A percentile compares a stretch with the other conserved stretches of the same genome.
Evolutionary conservation across 129 eudicot genomes (phyloP).

Genomic region (Centaurea solstitialis): DNA sequence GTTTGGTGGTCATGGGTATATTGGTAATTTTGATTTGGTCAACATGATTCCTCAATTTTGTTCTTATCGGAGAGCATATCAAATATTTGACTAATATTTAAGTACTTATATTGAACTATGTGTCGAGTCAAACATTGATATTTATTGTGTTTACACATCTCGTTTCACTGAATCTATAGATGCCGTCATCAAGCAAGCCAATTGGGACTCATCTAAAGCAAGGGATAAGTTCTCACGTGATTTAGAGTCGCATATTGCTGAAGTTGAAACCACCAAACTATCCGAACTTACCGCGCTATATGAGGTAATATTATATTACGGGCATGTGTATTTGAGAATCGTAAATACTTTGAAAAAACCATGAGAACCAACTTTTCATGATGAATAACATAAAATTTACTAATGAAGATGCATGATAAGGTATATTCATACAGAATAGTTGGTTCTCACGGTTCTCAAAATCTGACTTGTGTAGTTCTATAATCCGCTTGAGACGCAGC

Average conservation of each 20-base stretch:
- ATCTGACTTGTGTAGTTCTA: neutral
- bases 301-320: conserved; percentile 55
- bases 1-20: too few relatives aligned
- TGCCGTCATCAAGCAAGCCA: conserved; percentile 72
- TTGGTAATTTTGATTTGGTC: neutral
- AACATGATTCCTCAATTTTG: neutral
- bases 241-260: conserved; percentile 74
- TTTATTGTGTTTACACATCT: neutral
- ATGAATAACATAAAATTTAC: neutral
- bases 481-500: neutral
- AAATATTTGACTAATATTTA: neutral
- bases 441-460: neutral
- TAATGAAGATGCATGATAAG: neutral
- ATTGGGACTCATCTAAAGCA: conserved; percentile 79
- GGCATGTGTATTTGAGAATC: neutral
- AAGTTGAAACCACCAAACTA: conserved; percentile 69
- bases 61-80: neutral
- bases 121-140: neutral
- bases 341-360: neutral
- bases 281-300: conserved; percentile 68
- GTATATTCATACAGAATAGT: neutral
- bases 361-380: neutral
- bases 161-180: conserved; percentile 42
- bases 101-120: neutral
- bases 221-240: conserved; percentile 77